Evolutionary conservation across 2,329 filamentous ascomycete genomes (phyloP).

Genomic region (Graphiopsis chlorocephala): DNA sequence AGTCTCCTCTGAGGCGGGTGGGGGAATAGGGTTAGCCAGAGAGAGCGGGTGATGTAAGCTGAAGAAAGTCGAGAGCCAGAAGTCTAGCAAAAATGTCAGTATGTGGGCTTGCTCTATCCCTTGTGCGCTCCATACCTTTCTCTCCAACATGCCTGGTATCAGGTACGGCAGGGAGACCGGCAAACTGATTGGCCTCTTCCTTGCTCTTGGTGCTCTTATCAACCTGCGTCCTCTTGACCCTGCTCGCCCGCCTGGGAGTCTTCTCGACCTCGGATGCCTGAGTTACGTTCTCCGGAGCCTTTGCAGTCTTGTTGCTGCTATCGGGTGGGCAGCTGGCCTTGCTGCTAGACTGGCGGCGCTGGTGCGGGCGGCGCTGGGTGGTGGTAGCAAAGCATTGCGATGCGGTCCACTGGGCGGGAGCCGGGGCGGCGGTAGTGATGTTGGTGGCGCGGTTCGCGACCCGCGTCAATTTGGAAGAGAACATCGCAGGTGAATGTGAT

Average conservation of each 20-base stretch:
- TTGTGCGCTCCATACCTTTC: constrained; percentile 17
- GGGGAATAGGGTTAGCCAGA: constrained; percentile 76
- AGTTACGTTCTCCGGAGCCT: constrained; percentile 19
- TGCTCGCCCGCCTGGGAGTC: constrained; percentile 16
- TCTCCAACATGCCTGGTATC: constrained; percentile 68
- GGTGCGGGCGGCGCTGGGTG: constrained; percentile 38
- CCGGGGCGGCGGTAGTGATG: constrained; percentile 30
- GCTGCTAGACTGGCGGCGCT: constrained; percentile 50
- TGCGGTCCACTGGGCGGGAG: constrained; percentile 25
- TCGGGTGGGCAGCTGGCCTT: constrained; percentile 49
- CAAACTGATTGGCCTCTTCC: constrained; percentile 46
- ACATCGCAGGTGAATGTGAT: constrained; percentile 24
- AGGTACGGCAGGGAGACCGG: constrained; percentile 69
- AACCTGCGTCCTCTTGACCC: constrained; percentile 24
- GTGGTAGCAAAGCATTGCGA: constrained; percentile 33
- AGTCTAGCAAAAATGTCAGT: constrained; percentile 55
- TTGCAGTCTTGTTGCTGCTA: constrained; percentile 32
- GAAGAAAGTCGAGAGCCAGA: constrained; percentile 89
- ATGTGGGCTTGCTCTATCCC: neutral
- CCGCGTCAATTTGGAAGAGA: constrained; percentile 33
- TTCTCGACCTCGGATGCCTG: constrained; percentile 8
- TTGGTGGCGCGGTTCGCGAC: constrained; percentile 31
- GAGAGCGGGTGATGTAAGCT: constrained; percentile 93
- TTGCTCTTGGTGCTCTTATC: constrained; percentile 25
- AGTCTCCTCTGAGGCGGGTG: constrained; percentile 65